Base-by-base conservation (phyloP, 2,329 filamentous ascomycete genomes). In the Botrytis cinerea region DNA sequence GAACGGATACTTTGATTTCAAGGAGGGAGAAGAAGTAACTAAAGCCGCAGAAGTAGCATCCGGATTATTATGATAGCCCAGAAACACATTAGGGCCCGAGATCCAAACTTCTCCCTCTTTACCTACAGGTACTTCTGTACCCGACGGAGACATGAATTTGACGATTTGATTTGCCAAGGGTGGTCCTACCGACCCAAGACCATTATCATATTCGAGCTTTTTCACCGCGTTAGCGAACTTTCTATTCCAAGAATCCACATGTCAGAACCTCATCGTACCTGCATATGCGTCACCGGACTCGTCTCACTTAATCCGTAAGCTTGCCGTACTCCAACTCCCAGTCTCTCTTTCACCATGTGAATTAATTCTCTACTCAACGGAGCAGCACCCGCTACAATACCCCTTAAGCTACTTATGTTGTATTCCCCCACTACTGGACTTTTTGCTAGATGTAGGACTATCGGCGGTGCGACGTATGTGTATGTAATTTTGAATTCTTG, bases 231-330 rank as follows among this genome's bases (percentile, higher is more conserved):
- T 70, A 62, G 40, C 40, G 32, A 60, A 14, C n/a, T 38, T 40
- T 60, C 7, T 2, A 8, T 14, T n/a, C 10, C 32, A n/a, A 40
- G n/a, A 54, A 25, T n/a, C 12, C 12, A 4, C n/a, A n/a, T 40
- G 3, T 46, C 6, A 45, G 14, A 22, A 46, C 4, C n/a, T n/a
- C 9, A 25, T 46, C 59, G 8, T 57, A 67, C 46, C 46, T 76
- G 92, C 18, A 89, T 88, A 78, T 93, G 90, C 0, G 93, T 92
- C 1, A 89, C 91, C 0, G 94, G 94, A 48, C 91, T 91, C 25
- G 93, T 96, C 84, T 98, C 95, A 18, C 90, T 93, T 16, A 97
- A 86, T 0, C 94, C 94, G 80, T 97, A 98, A 28, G 93, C 94
- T 82, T 98, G 94, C 3, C 28, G 43, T 75, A 97, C 89, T 10